Percentiles rank a stretch among this genome's conserved stretches.
Evolutionary conservation across 352 stramenopile species (phyloP).

Genomic region (Pythium plurisporium): DNA sequence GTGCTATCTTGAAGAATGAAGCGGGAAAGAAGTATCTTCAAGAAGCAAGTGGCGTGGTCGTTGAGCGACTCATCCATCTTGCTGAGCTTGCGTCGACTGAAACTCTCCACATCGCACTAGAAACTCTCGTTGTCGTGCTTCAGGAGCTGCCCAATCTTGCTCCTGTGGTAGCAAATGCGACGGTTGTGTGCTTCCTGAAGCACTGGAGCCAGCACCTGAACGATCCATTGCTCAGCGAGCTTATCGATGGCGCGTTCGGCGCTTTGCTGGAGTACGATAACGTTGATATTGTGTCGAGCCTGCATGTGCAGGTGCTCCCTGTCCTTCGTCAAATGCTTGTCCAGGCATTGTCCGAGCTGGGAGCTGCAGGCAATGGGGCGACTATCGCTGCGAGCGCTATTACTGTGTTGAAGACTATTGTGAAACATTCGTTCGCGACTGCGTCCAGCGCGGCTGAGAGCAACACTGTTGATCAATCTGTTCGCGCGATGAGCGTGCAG

Average conservation of each 20-base stretch:
- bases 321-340: slow-evolving; percentile 56
- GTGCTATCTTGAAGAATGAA: slow-evolving; percentile 60
- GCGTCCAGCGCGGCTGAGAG: slow-evolving; percentile 23
- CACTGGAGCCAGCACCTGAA: slow-evolving; percentile 70
- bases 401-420: slow-evolving; percentile 66
- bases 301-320: slow-evolving; percentile 64
- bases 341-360: slow-evolving; percentile 42
- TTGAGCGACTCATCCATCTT: slow-evolving; percentile 58
- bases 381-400: slow-evolving; percentile 62
- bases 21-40: slow-evolving; percentile 51
- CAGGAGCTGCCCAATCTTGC: slow-evolving; percentile 44
- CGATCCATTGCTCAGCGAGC: slow-evolving; percentile 66
- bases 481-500: slow-evolving; percentile 50
- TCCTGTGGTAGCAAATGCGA: slow-evolving; percentile 36
- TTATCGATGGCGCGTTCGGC: slow-evolving; percentile 65
- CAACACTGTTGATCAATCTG: slow-evolving; percentile 19
- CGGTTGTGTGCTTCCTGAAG: slow-evolving; percentile 57
- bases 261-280: slow-evolving; percentile 65
- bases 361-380: slow-evolving; percentile 47
- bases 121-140: slow-evolving; percentile 70
- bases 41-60: slow-evolving; percentile 39
- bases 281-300: slow-evolving; percentile 41
- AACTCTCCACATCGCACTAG: slow-evolving; percentile 73
- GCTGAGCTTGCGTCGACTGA: slow-evolving; percentile 56
- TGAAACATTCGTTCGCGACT: slow-evolving; percentile 65